Percentiles rank a stretch among this genome's conserved stretches.
Conservation (phyloP, 306 rosid genomes). For the Cucumis melo region DNA sequence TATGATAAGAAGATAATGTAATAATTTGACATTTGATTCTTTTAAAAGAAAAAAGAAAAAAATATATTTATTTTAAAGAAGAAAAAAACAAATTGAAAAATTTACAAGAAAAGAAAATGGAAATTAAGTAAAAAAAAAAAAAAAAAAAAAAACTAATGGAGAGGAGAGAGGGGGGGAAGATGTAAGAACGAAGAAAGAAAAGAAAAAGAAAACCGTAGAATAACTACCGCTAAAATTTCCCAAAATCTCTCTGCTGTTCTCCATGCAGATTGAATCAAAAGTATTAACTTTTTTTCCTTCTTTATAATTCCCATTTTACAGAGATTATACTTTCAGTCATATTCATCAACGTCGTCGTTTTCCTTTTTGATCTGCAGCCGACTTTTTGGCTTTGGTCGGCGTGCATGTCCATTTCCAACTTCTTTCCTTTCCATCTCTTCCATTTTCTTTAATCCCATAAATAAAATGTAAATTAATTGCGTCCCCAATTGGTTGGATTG, state of each 20-base stretch:
- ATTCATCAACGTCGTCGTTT: neutral
- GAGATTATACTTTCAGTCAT: constrained; percentile 14
- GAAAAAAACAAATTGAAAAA: neutral
- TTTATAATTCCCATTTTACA: neutral
- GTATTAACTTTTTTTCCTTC: neutral
- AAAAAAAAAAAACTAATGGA: neutral
- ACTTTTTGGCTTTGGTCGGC: constrained; percentile 41
- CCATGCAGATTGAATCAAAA: neutral
- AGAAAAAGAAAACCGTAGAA: neutral
- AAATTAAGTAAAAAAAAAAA: no score
- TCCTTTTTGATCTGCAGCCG: constrained; percentile 16
- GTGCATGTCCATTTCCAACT: constrained; percentile 16
- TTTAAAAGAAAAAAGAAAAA: no score
- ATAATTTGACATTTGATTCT: no score
- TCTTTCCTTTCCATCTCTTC: neutral
- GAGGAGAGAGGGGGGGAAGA: neutral
- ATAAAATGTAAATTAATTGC: constrained; percentile 17
- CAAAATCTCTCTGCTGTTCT: constrained; percentile 21
- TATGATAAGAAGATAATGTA: no score
- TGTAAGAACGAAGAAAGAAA: neutral
- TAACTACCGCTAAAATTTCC: constrained; percentile 7
- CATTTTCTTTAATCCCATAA: neutral
- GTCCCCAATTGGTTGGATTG: constrained; percentile 47
- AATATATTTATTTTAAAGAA: neutral
- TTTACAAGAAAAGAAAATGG: neutral